A percentile compares a stretch with the other conserved stretches of the same genome.
Conservation (phyloP, 2,329 filamentous ascomycete genomes). For the Alternaria consortialis region DNA sequence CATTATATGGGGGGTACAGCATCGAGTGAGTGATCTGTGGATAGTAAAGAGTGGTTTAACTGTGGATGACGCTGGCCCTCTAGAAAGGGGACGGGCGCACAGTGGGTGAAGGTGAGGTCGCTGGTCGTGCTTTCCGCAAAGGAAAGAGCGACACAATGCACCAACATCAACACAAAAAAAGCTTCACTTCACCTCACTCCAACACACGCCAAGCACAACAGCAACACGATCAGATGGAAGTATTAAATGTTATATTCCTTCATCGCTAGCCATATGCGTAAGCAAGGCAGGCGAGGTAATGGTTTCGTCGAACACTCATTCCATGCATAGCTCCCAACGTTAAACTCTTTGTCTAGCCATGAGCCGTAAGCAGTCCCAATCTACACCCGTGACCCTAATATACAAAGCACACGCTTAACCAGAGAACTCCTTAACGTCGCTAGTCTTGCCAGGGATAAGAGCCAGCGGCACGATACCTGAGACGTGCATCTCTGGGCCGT, state of each 20-base stretch:
- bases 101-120: neutral
- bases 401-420: slow-evolving; percentile 52
- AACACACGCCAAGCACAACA: neutral
- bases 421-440: slow-evolving; percentile 69
- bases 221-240: slow-evolving; percentile 1
- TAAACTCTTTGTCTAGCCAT: slow-evolving; percentile 46
- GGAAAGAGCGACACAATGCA: neutral
- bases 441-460: slow-evolving; percentile 69
- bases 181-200: neutral
- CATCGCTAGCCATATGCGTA: slow-evolving; percentile 8
- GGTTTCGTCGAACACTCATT: slow-evolving; percentile 27
- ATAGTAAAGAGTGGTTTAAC: neutral
- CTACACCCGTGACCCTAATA: slow-evolving; percentile 32
- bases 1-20: neutral
- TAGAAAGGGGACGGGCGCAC: neutral
- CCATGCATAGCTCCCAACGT: slow-evolving; percentile 28
- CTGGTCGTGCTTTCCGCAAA: neutral
- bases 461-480: slow-evolving; percentile 95
- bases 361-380: slow-evolving; percentile 33
- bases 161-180: neutral
- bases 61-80: neutral
- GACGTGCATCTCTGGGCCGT: slow-evolving; percentile 84
- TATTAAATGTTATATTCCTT: slow-evolving; percentile 24
- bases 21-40: neutral
- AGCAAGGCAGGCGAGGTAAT: slow-evolving; percentile 26